A percentile compares a stretch with the other conserved stretches of the same genome.
These are phyloP conservation scores for Epichloe scottii DNA, from an alignment of 2,329 filamentous ascomycete genomes.

Conservation along the genomic window DNA sequence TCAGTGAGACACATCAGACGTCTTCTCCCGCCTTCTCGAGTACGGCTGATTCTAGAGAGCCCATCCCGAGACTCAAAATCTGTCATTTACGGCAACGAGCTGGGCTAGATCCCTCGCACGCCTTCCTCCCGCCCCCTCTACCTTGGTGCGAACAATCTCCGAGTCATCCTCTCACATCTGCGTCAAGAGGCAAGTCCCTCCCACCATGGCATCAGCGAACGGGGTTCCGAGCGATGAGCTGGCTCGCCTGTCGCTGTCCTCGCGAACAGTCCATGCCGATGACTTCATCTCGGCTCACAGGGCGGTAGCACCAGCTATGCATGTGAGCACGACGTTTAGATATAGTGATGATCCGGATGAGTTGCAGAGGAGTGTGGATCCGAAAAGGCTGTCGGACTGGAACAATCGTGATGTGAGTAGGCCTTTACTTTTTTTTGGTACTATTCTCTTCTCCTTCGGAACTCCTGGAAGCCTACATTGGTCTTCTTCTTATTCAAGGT, in stretches of 20 bases:
- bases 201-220: conserved; percentile 2
- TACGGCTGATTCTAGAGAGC: background rate
- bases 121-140: background rate
- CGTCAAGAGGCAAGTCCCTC: background rate
- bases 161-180: background rate
- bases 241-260: conserved; percentile 40
- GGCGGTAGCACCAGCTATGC: conserved; percentile 79
- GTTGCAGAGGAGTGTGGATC: conserved; percentile 28
- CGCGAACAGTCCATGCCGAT: conserved; percentile 71
- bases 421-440: background rate
- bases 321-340: conserved; percentile 84
- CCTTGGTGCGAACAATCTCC: background rate
- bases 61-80: background rate
- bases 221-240: conserved; percentile 3
- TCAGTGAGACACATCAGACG: too few species aligned
- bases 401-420: conserved; percentile 42
- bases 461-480: too few species aligned
- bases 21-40: too few species aligned
- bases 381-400: conserved; percentile 35
- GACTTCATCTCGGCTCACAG: conserved; percentile 60
- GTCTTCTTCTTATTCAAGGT: too few species aligned
- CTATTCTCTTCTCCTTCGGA: too few species aligned
- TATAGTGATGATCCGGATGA: conserved; percentile 60
- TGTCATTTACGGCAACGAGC: too few species aligned
- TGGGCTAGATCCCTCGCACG: too few species aligned